Conservation (phyloP, 2,329 filamentous ascomycete genomes). For the Zelopaecilomyces penicillatus region DNA sequence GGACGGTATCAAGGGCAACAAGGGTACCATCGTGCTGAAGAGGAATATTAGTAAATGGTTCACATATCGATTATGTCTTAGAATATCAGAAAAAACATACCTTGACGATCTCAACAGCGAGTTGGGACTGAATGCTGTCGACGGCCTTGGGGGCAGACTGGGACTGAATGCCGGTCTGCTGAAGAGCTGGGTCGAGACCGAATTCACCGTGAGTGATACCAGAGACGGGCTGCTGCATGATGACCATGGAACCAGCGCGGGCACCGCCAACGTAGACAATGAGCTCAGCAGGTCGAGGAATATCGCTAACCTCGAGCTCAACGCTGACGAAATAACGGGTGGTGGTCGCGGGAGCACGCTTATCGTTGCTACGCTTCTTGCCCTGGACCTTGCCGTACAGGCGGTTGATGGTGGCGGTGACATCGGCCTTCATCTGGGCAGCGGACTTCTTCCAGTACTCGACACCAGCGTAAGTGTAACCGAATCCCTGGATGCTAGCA, state of each 20-base stretch:
- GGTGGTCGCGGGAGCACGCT: not conserved
- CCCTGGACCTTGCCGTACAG: constrained; percentile 17
- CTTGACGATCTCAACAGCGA: constrained; percentile 27
- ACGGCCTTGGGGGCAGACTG: constrained; percentile 15
- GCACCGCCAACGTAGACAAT: constrained; percentile 25
- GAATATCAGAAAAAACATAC: constrained; percentile 12
- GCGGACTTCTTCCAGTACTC: constrained; percentile 25
- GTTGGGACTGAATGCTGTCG: constrained; percentile 15
- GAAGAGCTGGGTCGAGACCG: constrained; percentile 54
- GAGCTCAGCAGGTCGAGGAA: constrained; percentile 21
- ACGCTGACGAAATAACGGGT: constrained; percentile 27
- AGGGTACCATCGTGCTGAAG: constrained; percentile 23
- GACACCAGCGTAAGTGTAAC: constrained; percentile 32
- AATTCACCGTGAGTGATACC: constrained; percentile 25
- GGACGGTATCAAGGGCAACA: constrained; percentile 18
- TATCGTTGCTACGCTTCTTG: not conserved
- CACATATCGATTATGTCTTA: not conserved
- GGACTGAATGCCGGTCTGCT: constrained; percentile 41
- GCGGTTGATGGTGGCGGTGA: constrained; percentile 24
- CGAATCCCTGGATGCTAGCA: constrained; percentile 23
- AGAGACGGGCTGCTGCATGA: constrained; percentile 26
- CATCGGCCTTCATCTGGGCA: constrained; percentile 21
- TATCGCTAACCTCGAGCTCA: constrained; percentile 20
- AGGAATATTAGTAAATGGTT: not conserved
- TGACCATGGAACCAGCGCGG: constrained; percentile 24